Conservation (phyloP, 495 filamentous ascomycete genomes). For the Tetracladium setigerum region DNA sequence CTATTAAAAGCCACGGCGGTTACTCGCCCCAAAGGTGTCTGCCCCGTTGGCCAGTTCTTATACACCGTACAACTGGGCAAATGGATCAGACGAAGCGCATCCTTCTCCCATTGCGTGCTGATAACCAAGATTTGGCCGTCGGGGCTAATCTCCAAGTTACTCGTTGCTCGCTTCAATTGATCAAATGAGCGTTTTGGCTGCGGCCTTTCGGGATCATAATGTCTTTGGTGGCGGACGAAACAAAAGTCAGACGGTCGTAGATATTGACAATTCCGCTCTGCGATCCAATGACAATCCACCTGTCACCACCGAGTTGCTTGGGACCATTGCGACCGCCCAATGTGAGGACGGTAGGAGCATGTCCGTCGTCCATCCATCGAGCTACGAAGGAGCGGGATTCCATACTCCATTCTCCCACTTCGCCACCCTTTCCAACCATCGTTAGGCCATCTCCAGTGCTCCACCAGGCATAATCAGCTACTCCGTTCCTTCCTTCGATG, state of each 20-base stretch:
- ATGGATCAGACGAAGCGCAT: conserved; percentile 83
- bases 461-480: conserved; percentile 92
- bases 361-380: conserved; percentile 86
- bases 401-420: conserved; percentile 87
- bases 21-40: conserved; percentile 82
- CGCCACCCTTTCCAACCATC: conserved; percentile 76
- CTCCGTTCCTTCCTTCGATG: conserved; percentile 71
- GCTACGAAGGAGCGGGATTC: conserved; percentile 55
- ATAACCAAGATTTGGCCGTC: conserved; percentile 86
- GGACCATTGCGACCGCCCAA: conserved; percentile 60
- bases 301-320: conserved; percentile 60
- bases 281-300: conserved; percentile 83
- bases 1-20: conserved; percentile 72
- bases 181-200: conserved; percentile 65
- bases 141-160: conserved; percentile 67
- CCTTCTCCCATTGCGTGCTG: conserved; percentile 75
- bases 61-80: conserved; percentile 89
- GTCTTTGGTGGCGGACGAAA: conserved; percentile 25
- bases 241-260: conserved; percentile 64
- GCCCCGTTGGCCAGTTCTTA: conserved; percentile 89
- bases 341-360: conserved; percentile 71
- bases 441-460: conserved; percentile 65
- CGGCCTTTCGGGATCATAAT: conserved; percentile 55
- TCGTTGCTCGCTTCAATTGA: conserved; percentile 78
- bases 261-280: conserved; percentile 84